Evolutionary conservation across 257 asterid species (phyloP).

Genomic region (Fraxinus anomala): DNA sequence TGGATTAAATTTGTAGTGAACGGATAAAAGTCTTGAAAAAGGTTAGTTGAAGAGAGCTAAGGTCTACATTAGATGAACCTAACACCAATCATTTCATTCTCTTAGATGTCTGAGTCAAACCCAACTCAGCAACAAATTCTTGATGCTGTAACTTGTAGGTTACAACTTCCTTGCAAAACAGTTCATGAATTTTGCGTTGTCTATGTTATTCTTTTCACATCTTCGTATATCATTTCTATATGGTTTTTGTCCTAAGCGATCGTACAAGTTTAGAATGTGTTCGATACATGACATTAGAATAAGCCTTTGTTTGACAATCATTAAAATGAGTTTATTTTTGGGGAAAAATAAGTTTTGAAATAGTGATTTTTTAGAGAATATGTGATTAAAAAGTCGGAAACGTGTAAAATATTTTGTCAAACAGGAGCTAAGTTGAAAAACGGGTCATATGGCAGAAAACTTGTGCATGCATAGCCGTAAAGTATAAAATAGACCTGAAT

Average conservation of each 20-base stretch:
- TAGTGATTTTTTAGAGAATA: no score
- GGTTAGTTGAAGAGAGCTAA: not conserved
- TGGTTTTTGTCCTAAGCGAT: no score
- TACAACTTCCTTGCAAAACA: not conserved
- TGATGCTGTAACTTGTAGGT: not conserved
- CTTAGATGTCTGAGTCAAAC: conserved; percentile 32
- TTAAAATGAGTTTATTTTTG: no score
- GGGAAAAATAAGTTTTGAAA: no score
- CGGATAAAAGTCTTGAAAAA: not conserved
- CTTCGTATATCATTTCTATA: conserved; percentile 2
- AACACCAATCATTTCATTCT: conserved; percentile 18
- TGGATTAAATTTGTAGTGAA: not conserved
- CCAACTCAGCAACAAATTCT: conserved; percentile 27
- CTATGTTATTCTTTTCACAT: not conserved
- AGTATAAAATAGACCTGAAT: not conserved
- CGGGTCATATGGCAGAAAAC: no score
- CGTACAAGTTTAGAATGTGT: no score
- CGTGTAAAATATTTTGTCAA: no score
- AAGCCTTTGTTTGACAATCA: no score
- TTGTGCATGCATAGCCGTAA: not conserved
- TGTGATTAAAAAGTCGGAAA: no score
- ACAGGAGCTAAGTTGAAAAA: no score
- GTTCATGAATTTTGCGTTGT: not conserved
- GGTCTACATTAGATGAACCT: conserved; percentile 38
- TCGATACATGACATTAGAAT: no score